These are phyloP conservation scores for Populus trichocarpa DNA, from an alignment of 441 rosid species.

Conservation along the genomic window DNA sequence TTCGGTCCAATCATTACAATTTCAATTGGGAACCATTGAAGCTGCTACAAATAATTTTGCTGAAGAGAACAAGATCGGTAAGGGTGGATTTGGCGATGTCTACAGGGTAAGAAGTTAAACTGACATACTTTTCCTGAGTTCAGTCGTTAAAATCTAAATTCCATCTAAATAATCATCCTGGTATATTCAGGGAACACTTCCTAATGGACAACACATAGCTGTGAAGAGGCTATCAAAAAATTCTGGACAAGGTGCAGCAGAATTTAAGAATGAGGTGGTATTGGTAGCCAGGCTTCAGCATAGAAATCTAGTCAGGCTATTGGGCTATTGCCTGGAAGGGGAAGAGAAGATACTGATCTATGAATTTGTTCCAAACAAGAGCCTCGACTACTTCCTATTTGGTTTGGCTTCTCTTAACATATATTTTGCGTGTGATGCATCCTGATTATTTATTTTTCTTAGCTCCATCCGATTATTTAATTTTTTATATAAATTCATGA, in stretches of 20 bases:
- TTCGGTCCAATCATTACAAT: conserved; percentile 36
- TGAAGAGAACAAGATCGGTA: conserved; percentile 47
- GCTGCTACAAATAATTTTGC: conserved; percentile 55
- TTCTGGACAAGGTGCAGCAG: conserved; percentile 30
- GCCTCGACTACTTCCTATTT: conserved; percentile 38
- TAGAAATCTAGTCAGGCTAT: conserved; percentile 30
- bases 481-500: background rate
- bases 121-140: background rate
- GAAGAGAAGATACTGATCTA: conserved; percentile 34
- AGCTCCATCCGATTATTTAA: too few species aligned
- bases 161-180: background rate
- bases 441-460: too few species aligned
- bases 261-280: conserved; percentile 35
- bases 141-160: conserved; percentile 21
- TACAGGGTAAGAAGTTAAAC: conserved; percentile 48
- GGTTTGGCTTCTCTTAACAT: conserved; percentile 2
- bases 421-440: background rate
- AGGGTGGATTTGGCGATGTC: conserved; percentile 79
- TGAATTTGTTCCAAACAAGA: conserved; percentile 35
- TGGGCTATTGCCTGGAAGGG: conserved; percentile 36
- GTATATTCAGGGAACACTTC: conserved; percentile 27
- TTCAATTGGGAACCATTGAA: conserved; percentile 41
- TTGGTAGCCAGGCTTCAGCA: conserved; percentile 34
- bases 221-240: conserved; percentile 32
- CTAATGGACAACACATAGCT: conserved; percentile 31